A percentile compares a stretch with the other conserved stretches of the same genome.
phyloP scores from a whole-genome alignment of 2,329 filamentous ascomycete genomes.

The Fusarium sp. region DNA sequence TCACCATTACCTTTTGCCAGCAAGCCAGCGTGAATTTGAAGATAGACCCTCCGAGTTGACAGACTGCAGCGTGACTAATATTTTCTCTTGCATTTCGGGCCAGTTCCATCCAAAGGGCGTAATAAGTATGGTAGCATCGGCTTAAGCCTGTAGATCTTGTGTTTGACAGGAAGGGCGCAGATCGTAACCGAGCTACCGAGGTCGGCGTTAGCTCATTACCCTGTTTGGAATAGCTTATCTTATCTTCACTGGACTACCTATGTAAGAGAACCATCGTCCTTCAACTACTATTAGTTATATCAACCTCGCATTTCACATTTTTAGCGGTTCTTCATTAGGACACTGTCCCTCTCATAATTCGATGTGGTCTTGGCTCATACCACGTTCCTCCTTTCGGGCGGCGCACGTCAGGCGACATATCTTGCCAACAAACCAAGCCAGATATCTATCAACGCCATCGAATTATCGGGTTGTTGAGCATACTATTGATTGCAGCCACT shows the following conservation, averaged over 20 bases:
- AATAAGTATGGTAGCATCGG: not conserved
- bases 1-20: not conserved
- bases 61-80: not conserved
- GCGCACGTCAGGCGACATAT: not conserved
- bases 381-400: too few species aligned
- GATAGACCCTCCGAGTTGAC: rapidly evolving
- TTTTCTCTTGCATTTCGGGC: not conserved
- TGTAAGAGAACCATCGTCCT: not conserved
- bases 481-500: not conserved
- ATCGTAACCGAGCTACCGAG: not conserved
- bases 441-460: not conserved
- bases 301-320: not conserved
- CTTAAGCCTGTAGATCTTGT: not conserved
- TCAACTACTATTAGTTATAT: too few species aligned
- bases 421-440: not conserved
- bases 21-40: not conserved
- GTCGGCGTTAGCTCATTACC: not conserved
- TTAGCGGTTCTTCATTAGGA: too few species aligned
- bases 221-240: not conserved
- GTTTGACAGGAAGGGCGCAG: not conserved
- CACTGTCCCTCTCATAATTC: too few species aligned
- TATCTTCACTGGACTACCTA: too few species aligned
- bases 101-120: not conserved
- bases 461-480: not conserved
- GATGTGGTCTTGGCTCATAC: not conserved